Evolutionary conservation across 306 rosid species (phyloP), one percentile per base, ranked within the genome.

Genomic region (Rosa persica): DNA sequence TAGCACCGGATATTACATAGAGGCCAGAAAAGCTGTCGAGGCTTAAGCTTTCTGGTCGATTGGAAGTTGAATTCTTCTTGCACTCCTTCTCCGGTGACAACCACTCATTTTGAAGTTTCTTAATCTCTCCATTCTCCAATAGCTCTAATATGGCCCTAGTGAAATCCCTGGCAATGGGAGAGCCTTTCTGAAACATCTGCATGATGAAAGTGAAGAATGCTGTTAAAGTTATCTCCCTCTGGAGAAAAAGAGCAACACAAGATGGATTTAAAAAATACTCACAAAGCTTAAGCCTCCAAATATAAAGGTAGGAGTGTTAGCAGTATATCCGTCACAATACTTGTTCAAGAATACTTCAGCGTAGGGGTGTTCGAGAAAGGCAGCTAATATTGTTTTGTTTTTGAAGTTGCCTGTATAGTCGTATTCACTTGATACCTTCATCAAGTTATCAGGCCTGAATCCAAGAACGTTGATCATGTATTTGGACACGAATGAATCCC

Each of bases 211-310:
- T 27, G 12, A 25, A 46, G 15, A 47, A 65, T 65, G 12, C 3
- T 38, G 36, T 65, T 65, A 65, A n/a, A n/a, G 70, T 17, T 0
- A 36, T 65, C 25, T 16, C 13, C 13, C 8, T 75, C 3, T 10
- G 42, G 55, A 30, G 2, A 27, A 27, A 12, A 61, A 12, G 8
- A 27, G 1, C 8, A 70, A 7, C 3, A 12, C 8, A 48, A 47
- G 17, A 9, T 30, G 49, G 16, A 34, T 13, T 51, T 8, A 17
- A 42, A 51, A 16, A 73, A 27, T 23, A 78, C 95, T 83, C 71
- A 90, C 92, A 87, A 90, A 90, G 75, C 85, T 92, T 13, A 88
- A 79, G 70, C 95, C 95, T 79, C 92, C 95, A 81, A 80, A 88
- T 86, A 85, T 88, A 73, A 25, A 19, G 74, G 80, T 38, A 42